Base-by-base conservation (phyloP, 2,329 filamentous ascomycete genomes). In the Samsoniella hepiali region DNA sequence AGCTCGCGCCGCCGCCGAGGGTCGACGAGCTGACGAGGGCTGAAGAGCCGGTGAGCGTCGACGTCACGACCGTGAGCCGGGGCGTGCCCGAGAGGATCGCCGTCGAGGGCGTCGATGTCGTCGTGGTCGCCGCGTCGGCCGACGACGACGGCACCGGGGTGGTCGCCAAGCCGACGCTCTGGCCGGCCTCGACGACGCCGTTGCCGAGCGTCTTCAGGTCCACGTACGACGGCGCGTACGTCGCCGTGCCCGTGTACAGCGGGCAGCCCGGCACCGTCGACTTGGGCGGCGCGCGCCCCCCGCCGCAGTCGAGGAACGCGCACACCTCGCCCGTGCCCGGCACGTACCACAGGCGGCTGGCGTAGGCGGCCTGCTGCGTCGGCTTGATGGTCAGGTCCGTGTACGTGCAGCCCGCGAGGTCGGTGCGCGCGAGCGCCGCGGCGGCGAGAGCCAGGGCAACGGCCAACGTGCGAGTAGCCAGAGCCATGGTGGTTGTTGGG, bases 301-400 rank as follows among this genome's bases (percentile, higher is more conserved):
- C 88, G 64, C 88, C 87, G 74, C 88, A 90, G 81, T 90, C 87
- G 68, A 87, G 79, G 65, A 84, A 71, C 11, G 78, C 78, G 80
- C 88, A 90, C 71, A 89, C 78, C 77, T 89, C 86, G 71, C 86
- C 85, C 22, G 82, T 85, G 67, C 76, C 85, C 2, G 86, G 86
- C 40, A 59, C 57, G 57, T 59, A 59, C 79, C 80, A 89, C 69
- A 86, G 73, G 54, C 81, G 65, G 62, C 78, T 82, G 50, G 79
- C 78, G 68, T 80, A 81, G 64, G 74, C 72, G 31, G 69, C 71
- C 61, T 63, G 50, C 51, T 69, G 67, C 65, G 72, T 69, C 63
- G 73, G 68, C 62, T 61, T 62, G 62, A 72, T 67, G 58, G 77
- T 71, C 17, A 68, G 65, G 54, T 74, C 74, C 67, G 75, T 76